These are phyloP conservation scores for Aspergillus panamensis DNA, from an alignment of 495 filamentous ascomycete genomes.

Conservation along the genomic window DNA sequence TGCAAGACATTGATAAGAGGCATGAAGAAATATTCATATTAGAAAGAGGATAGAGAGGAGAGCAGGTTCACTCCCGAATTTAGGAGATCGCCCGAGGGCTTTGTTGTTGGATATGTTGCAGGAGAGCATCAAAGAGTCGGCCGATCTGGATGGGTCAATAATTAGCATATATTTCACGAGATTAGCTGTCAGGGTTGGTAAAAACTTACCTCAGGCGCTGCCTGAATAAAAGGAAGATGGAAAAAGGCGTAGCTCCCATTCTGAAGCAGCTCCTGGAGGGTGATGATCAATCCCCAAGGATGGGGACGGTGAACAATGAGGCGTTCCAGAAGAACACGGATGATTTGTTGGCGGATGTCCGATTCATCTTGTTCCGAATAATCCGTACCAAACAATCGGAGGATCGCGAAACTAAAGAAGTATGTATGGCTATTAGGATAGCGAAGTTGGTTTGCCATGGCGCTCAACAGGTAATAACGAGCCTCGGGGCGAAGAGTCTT, in stretches of 20 bases:
- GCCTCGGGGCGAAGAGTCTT: slow-evolving; percentile 70
- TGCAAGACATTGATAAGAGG: slow-evolving; percentile 27
- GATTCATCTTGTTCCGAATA: slow-evolving; percentile 71
- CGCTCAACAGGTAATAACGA: slow-evolving; percentile 78
- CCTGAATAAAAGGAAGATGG: slow-evolving; percentile 87
- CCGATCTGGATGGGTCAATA: slow-evolving; percentile 33
- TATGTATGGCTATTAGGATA: slow-evolving; percentile 86
- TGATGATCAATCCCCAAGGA: slow-evolving; percentile 93
- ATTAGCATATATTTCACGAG: slow-evolving; percentile 12
- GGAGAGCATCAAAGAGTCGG: slow-evolving; percentile 48
- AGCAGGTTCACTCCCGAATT: slow-evolving; percentile 20
- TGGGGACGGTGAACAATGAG: slow-evolving; percentile 88
- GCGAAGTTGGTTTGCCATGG: slow-evolving; percentile 88
- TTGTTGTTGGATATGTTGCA: slow-evolving; percentile 50
- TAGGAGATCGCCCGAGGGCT: slow-evolving; percentile 44
- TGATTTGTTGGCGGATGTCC: slow-evolving; percentile 85
- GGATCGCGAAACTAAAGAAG: slow-evolving; percentile 84
- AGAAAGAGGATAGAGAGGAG: slow-evolving; percentile 16
- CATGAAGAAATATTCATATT: slow-evolving; percentile 27
- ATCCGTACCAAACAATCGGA: slow-evolving; percentile 82
- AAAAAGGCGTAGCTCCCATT: slow-evolving; percentile 88
- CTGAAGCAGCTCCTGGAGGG: slow-evolving; percentile 84
- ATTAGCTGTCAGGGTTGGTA: background rate
- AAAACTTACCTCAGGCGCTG: slow-evolving; percentile 69
- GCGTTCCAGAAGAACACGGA: slow-evolving; percentile 80